phyloP scores from a whole-genome alignment of 2,329 filamentous ascomycete species.

The Madurella mycetomatis region DNA sequence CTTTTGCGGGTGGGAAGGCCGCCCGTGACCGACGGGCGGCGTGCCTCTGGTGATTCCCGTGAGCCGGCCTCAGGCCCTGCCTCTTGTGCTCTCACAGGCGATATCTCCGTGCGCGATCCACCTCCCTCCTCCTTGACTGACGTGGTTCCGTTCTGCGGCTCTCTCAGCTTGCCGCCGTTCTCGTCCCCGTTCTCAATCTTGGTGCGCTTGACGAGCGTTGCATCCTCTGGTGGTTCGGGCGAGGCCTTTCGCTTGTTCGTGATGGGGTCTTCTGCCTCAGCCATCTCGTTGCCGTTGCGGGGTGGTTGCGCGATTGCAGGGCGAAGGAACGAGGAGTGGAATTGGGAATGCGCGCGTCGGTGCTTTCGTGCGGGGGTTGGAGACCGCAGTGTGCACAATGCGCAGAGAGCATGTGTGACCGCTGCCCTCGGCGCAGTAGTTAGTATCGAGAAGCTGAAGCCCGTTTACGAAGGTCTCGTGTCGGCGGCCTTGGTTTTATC shows the following conservation, averaged over 20 bases:
- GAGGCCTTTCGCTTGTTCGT: slow-evolving; percentile 24
- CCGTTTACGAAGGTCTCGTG: no score
- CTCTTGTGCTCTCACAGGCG: background rate
- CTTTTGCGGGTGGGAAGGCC: slow-evolving; percentile 35
- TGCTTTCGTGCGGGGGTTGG: no score
- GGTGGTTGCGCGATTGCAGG: background rate
- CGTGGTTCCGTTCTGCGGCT: background rate
- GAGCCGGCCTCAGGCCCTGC: background rate
- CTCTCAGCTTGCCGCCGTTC: background rate
- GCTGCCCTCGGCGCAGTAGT: no score
- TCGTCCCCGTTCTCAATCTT: slow-evolving; percentile 12
- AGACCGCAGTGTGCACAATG: no score
- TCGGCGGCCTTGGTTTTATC: no score
- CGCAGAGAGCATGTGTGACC: no score
- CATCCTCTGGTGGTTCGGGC: slow-evolving; percentile 8
- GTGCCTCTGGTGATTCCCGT: slow-evolving; percentile 7
- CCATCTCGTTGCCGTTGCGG: slow-evolving; percentile 1
- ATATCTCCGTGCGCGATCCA: background rate
- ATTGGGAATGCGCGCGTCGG: no score
- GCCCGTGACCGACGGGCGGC: slow-evolving; percentile 8
- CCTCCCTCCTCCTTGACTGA: background rate
- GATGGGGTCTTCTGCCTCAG: background rate
- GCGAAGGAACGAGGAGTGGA: background rate
- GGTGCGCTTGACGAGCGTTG: slow-evolving; percentile 16
- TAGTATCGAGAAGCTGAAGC: no score